Conservation (phyloP, 352 stramenopile species). For the Globisporangium polare region DNA sequence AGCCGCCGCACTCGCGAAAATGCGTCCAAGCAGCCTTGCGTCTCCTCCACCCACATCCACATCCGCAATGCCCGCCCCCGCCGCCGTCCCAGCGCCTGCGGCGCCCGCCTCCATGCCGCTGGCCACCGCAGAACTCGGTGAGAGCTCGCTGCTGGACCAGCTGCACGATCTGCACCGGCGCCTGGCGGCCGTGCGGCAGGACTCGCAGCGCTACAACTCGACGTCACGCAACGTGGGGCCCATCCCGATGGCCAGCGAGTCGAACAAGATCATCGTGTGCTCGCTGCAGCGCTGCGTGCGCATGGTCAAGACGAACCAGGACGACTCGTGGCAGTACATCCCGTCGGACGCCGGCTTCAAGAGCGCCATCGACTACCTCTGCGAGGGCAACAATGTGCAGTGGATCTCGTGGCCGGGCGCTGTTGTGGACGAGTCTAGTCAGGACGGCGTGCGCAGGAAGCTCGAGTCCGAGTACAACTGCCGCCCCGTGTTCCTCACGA, state of each 20-base stretch:
- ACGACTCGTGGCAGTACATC: conserved; percentile 76
- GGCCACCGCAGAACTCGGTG: conserved; percentile 38
- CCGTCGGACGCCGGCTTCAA: conserved; percentile 59
- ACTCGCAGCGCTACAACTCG: conserved; percentile 70
- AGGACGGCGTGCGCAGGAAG: conserved; percentile 63
- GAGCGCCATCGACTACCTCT: conserved; percentile 72
- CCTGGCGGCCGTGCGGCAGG: conserved; percentile 64
- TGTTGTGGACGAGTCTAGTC: conserved; percentile 75
- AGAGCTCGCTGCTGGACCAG: conserved; percentile 74
- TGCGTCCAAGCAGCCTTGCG: not conserved
- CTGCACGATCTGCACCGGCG: conserved; percentile 71
- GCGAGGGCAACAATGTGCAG: conserved; percentile 76
- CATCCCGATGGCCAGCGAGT: conserved; percentile 70
- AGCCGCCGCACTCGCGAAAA: conserved; percentile 2
- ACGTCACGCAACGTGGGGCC: conserved; percentile 55
- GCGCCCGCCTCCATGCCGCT: conserved; percentile 9
- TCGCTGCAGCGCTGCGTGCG: conserved; percentile 66
- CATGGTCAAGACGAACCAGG: conserved; percentile 65
- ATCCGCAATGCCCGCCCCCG: not conserved
- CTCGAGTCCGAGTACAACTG: conserved; percentile 83
- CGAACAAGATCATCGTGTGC: conserved; percentile 80
- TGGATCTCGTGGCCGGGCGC: conserved; percentile 90
- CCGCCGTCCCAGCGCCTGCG: not conserved
- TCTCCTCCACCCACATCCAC: not conserved
- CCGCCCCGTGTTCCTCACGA: conserved; percentile 79